phyloP scores from a whole-genome alignment of 306 rosid species.

The Cucumis sativus region DNA sequence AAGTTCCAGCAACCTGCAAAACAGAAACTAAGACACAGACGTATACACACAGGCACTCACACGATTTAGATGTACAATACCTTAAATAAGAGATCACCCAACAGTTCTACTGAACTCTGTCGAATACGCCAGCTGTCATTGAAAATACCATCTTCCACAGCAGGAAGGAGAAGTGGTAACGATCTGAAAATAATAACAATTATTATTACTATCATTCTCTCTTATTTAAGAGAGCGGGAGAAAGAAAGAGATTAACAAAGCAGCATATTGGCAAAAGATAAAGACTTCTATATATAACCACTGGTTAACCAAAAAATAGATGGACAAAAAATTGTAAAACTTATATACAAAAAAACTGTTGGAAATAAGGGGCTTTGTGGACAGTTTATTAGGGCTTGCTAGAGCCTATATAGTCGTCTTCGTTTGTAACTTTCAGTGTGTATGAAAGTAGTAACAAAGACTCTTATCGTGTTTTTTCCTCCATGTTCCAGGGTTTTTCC shows the following conservation, averaged over 20 bases:
- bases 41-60: not conserved
- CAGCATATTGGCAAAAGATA: not conserved
- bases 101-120: conserved; percentile 91
- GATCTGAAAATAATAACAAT: conserved; percentile 36
- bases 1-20: conserved; percentile 91
- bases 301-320: not conserved
- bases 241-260: not conserved
- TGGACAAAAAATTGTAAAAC: not conserved
- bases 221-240: not conserved
- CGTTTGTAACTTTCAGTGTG: too few species aligned
- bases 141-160: conserved; percentile 95
- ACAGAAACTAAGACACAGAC: not conserved
- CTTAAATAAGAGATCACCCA: conserved; percentile 93
- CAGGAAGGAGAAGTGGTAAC: conserved; percentile 88
- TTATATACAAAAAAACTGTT: not conserved
- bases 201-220: not conserved
- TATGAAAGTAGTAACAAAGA: too few species aligned
- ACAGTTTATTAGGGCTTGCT: too few species aligned
- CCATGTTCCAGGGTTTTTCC: too few species aligned
- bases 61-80: conserved; percentile 40
- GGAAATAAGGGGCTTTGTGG: too few species aligned
- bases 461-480: too few species aligned
- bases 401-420: too few species aligned
- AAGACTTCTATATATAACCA: not conserved
- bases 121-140: conserved; percentile 96